These are phyloP conservation scores for Pseudopithomyces chartarum DNA, from an alignment of 2,329 filamentous ascomycete species.

Conservation along the genomic window DNA sequence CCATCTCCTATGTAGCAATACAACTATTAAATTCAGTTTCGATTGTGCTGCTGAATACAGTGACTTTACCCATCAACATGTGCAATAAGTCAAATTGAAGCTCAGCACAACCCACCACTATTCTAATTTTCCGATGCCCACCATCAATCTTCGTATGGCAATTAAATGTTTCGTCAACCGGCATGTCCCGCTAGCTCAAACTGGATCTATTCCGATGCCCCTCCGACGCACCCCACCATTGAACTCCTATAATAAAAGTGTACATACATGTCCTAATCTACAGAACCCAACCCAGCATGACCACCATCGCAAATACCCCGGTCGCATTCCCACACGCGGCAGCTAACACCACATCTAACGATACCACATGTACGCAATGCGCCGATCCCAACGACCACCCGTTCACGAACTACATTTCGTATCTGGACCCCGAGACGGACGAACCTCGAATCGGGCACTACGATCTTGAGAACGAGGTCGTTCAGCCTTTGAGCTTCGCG, in stretches of 20 bases:
- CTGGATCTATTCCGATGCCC: not conserved
- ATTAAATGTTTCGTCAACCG: too few relatives aligned
- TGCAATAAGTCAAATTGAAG: too few relatives aligned
- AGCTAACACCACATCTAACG: too few relatives aligned
- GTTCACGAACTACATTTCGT: slow-evolving; percentile 48
- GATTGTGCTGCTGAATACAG: too few relatives aligned
- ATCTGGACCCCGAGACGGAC: slow-evolving; percentile 24
- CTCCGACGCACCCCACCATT: not conserved
- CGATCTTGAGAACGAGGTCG: slow-evolving; percentile 40
- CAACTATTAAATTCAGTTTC: not conserved
- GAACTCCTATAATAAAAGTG: not conserved
- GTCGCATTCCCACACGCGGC: not conserved
- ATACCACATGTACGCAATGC: too few relatives aligned
- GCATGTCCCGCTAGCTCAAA: not conserved
- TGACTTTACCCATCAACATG: too few relatives aligned
- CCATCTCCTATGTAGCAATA: slow-evolving; percentile 26
- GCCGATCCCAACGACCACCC: not conserved
- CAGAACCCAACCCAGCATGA: not conserved
- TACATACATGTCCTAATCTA: not conserved
- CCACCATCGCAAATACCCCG: not conserved
- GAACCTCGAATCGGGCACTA: slow-evolving; percentile 49
- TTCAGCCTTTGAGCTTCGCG: slow-evolving; percentile 52
- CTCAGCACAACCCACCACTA: too few relatives aligned
- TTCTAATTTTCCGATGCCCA: not conserved
- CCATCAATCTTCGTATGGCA: not conserved